These are phyloP conservation scores for Mortierella hygrophila DNA, from an alignment of 192 early-diverging fungal species.

Conservation along the genomic window DNA sequence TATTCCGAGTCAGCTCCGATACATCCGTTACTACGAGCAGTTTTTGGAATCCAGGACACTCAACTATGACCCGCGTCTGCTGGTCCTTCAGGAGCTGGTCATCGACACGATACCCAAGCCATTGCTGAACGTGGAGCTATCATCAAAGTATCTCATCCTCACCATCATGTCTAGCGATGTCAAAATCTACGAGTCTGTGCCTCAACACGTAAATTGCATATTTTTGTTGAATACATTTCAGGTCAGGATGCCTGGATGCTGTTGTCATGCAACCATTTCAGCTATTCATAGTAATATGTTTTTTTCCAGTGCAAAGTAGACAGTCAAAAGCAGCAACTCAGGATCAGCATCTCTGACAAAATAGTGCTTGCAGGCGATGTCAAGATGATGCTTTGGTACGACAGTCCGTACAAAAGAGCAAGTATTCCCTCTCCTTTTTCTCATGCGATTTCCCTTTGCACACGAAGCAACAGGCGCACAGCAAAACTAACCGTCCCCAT, in stretches of 20 bases:
- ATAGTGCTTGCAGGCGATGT: conserved; percentile 50
- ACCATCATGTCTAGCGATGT: conserved; percentile 37
- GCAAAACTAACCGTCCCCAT: not conserved
- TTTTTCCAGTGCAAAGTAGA: conserved; percentile 28
- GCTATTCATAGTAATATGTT: not conserved
- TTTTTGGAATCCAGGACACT: conserved; percentile 41
- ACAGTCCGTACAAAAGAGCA: conserved; percentile 48
- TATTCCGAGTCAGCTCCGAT: conserved; percentile 69
- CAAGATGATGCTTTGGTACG: conserved; percentile 54
- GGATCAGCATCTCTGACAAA: conserved; percentile 41
- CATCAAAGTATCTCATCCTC: conserved; percentile 42
- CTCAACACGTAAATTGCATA: conserved; percentile 21
- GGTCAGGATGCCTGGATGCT: no score
- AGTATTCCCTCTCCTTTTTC: not conserved
- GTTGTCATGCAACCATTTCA: not conserved
- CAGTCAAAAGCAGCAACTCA: conserved; percentile 26
- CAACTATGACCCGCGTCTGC: conserved; percentile 25
- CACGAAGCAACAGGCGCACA: not conserved
- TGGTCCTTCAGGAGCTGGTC: conserved; percentile 39
- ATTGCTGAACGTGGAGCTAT: conserved; percentile 22
- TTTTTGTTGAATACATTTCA: not conserved
- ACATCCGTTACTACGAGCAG: conserved; percentile 64
- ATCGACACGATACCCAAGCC: conserved; percentile 49
- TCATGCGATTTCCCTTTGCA: not conserved
- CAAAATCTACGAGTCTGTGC: conserved; percentile 47